Conservation (phyloP, 2,329 filamentous ascomycete species). For the Hortaea sp. region DNA sequence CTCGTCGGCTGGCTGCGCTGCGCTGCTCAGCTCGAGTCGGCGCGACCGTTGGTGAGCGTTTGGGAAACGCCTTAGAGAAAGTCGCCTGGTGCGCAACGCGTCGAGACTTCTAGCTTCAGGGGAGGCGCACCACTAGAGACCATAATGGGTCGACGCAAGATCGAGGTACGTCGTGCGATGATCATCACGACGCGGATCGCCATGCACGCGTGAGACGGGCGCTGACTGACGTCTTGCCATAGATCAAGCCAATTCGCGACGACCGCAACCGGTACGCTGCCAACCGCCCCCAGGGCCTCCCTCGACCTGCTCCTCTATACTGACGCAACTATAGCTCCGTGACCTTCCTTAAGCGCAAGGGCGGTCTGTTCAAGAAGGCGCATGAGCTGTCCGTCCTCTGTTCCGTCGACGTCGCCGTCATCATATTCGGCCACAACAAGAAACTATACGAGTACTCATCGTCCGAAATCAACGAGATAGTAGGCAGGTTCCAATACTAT, state of each 20-base stretch:
- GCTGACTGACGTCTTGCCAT: constrained; percentile 3
- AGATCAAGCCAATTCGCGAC: constrained; percentile 16
- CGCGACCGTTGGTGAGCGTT: not conserved
- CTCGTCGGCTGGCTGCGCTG: too few relatives aligned
- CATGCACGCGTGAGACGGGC: not conserved
- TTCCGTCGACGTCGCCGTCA: constrained; percentile 95
- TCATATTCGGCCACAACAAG: constrained; percentile 98
- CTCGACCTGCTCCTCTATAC: constrained; percentile 6
- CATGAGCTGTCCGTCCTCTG: constrained; percentile 97
- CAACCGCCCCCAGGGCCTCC: constrained; percentile 8
- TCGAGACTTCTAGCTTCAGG: not conserved
- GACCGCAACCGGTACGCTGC: constrained; percentile 18
- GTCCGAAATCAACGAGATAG: constrained; percentile 80
- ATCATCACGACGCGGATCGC: not conserved
- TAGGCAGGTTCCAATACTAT: constrained; percentile 85
- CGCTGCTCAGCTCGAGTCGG: not conserved
- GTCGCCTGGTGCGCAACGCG: not conserved
- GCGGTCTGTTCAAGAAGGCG: constrained; percentile 97
- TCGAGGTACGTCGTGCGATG: constrained; percentile 47
- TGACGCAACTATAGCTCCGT: constrained; percentile 12
- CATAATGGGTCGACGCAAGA: constrained; percentile 92
- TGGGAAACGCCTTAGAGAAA: not conserved
- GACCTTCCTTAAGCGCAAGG: constrained; percentile 97
- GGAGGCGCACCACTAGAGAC: not conserved
- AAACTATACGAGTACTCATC: constrained; percentile 98